Evolutionary conservation across 2,329 filamentous ascomycete species (phyloP), one percentile per base, ranked within the genome.

Genomic region (Exophiala phaeomuriformis): DNA sequence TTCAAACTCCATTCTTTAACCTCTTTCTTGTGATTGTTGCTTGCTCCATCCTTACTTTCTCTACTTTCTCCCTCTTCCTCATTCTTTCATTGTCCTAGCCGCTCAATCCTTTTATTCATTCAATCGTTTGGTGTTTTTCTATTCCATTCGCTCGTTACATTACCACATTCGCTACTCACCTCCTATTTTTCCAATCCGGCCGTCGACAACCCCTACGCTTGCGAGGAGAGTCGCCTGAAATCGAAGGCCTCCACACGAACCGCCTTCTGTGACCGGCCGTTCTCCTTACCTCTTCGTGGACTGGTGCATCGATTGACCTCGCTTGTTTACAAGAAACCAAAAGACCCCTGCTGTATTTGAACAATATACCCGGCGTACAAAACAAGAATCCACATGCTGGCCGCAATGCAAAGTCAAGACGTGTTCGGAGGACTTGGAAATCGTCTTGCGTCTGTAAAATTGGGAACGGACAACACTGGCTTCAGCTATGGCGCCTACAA

Each of bases 401-500:
- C 82, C 74, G 51, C 57, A 57, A 96, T 96, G 90, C 90, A 75
- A 95, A 81, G 86, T 88, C 73, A 83, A 64, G 71, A 88, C 72
- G 84, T 87, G 47, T 54, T 57, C 55, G 53, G 55, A 45, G 60
- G 58, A 33, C 53, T 57, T 44, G 54, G 55, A 6, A 57, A 51
- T 46, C 59, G 61, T 19, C 60, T 60, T 47, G 50, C 53, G 28
- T 30, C 55, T 47, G 86, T 86, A 60, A 88, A 81, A 71, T 83
- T 77, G 63, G 76, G 75, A 67, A 75, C 75, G 59, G 78, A 88
- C 67, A 86, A 90, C 64, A 93, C 88, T 45, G 90, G 89, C 61
- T 95, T 95, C 72, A 95, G 90, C 46, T 90, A 95, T 69, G 89
- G 88, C 61, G 90, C 90, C 55, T 96, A 94, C 73, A 84, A 84